Base-by-base conservation (phyloP, 768 basidiomycete species). In the Leccinellum rugosiceps region DNA sequence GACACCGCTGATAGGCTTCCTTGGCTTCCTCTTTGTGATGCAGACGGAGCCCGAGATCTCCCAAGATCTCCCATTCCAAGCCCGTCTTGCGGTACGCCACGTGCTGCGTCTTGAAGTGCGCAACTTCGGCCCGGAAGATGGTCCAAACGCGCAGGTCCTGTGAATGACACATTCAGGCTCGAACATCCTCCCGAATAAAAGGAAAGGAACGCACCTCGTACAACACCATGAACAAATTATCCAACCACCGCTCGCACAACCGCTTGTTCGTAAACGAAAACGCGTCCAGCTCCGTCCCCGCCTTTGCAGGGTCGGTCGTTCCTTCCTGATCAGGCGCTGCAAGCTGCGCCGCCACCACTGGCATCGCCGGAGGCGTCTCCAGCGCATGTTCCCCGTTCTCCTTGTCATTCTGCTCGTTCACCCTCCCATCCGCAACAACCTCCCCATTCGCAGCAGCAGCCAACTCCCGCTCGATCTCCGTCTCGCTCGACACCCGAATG, bases 1-100 rank as follows among this genome's bases (percentile, higher is more conserved):
- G 83, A 73, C 94, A 94, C 9, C 95, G 86, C 69, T 97, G 94
- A 69, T 89, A 99, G 4, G 94, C 95, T 69, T 99, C 97, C 74
- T 99, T 98, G 34, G 94, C 94, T 68, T 99, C 97, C 68, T 99
- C 97, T 72, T 93, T 95, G 76, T 98, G 97, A 67, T 96, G 91
- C 55, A 99, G 72, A n/a, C 97, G 86, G 46, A 89, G 66, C 8
- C 95, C 97, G 21, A 99, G 76, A 68, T 98, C 97, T 9, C 96
- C 97, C 23, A 99, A 78, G 47, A 98, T 96, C 75, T 98, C 97
- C 96, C 97, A 99, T 73, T 99, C 97, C 19, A 92, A 74, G 0
- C 92, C 94, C 0, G 96, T 98, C 77, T 98, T 98, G 58, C 94
- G 86, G 71, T 99, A 99, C 0, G 95, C 94, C 56, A 98, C 90